Percentiles rank a stretch among this genome's conserved stretches.
These are phyloP conservation scores for Verticillium isaacii DNA, from an alignment of 2,329 filamentous ascomycete genomes.

Conservation along the genomic window DNA sequence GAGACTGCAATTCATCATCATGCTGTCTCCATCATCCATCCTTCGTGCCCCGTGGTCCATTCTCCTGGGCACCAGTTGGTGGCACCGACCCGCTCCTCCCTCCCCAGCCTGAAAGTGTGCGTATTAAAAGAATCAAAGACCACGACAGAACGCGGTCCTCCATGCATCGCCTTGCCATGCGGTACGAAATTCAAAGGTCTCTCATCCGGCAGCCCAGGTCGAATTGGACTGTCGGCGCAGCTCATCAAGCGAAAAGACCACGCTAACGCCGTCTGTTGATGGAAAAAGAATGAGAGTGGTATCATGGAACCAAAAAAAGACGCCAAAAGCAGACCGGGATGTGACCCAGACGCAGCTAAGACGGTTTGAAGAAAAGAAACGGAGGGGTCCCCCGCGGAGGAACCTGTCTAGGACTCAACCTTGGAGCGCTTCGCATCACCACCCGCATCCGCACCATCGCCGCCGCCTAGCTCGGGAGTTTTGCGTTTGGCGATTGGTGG, in stretches of 20 bases:
- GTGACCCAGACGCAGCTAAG: slow-evolving; percentile 6
- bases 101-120: background rate
- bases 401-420: slow-evolving; percentile 31
- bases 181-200: background rate
- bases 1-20: background rate
- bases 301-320: slow-evolving; percentile 12
- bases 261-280: slow-evolving; percentile 11
- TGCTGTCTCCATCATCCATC: background rate
- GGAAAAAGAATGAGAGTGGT: slow-evolving; percentile 10
- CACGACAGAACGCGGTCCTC: background rate
- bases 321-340: slow-evolving; percentile 6
- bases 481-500: slow-evolving; percentile 44
- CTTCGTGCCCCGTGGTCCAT: background rate
- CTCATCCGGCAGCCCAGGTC: background rate
- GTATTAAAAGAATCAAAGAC: background rate
- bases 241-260: background rate
- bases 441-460: slow-evolving; percentile 35
- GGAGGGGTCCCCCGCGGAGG: background rate
- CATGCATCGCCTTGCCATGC: background rate
- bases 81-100: background rate
- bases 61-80: background rate
- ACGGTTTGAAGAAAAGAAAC: slow-evolving; percentile 6
- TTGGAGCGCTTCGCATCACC: slow-evolving; percentile 50
- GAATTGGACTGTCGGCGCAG: background rate
- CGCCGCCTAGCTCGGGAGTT: slow-evolving; percentile 45